Evolutionary conservation across 306 rosid genomes (phyloP).

Genomic region (Astragalus membranaceus): DNA sequence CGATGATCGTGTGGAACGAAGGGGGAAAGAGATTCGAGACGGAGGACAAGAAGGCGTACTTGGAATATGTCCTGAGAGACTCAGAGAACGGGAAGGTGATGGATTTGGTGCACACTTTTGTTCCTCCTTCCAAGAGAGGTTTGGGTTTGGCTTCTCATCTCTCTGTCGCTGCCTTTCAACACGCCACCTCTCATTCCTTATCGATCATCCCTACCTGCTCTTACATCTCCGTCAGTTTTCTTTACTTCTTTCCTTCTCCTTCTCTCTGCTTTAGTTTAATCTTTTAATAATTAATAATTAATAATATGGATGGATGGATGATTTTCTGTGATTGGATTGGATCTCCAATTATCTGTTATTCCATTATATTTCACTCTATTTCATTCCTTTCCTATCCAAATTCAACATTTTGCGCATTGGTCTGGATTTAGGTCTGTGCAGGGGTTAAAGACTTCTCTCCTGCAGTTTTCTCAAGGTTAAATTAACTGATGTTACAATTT

Average conservation of each 20-base stretch:
- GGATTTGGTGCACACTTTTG: slow-evolving; percentile 80
- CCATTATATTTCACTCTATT: too few relatives aligned
- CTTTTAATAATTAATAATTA: too few relatives aligned
- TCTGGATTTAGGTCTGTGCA: too few relatives aligned
- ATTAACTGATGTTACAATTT: background rate
- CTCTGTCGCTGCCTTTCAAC: slow-evolving; percentile 72
- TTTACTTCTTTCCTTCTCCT: background rate
- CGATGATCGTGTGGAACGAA: slow-evolving; percentile 54
- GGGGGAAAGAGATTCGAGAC: slow-evolving; percentile 56
- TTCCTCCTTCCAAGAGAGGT: slow-evolving; percentile 81
- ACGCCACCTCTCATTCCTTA: slow-evolving; percentile 56
- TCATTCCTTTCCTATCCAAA: too few relatives aligned
- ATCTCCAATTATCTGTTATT: too few relatives aligned
- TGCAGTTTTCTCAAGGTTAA: too few relatives aligned
- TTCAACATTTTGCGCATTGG: too few relatives aligned
- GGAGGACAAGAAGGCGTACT: slow-evolving; percentile 71
- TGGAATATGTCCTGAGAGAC: slow-evolving; percentile 42
- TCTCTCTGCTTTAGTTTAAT: too few relatives aligned
- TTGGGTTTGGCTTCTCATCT: slow-evolving; percentile 80
- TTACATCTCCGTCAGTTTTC: slow-evolving; percentile 65
- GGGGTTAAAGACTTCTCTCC: too few relatives aligned
- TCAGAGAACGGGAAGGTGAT: slow-evolving; percentile 49
- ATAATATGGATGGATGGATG: too few relatives aligned
- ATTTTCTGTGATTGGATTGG: too few relatives aligned
- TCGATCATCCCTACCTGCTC: slow-evolving; percentile 68